Percentiles rank a stretch among this genome's conserved stretches.
Conservation (phyloP, 176 grass and related monocot species). For the maize (Zea mays) region DNA sequence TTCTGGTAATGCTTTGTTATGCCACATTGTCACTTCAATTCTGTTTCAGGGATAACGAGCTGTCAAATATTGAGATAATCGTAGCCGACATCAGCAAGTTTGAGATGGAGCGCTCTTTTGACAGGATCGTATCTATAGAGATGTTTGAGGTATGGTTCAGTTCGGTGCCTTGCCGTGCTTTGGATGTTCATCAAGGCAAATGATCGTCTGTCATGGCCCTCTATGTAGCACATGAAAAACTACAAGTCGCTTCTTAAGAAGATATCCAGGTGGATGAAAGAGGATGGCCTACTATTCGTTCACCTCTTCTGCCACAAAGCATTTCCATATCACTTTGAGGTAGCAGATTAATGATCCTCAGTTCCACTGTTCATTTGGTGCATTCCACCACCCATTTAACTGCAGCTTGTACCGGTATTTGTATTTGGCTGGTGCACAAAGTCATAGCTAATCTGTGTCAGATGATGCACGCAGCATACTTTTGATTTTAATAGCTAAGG, state of each 20-base stretch:
- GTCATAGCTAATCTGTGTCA: neutral
- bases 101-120: slow-evolving; percentile 89
- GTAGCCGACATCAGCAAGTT: slow-evolving; percentile 90
- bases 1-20: neutral
- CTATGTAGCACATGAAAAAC: slow-evolving; percentile 94
- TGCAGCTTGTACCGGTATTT: neutral
- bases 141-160: slow-evolving; percentile 82
- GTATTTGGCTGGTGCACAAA: neutral
- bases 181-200: slow-evolving; percentile 19
- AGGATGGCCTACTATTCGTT: slow-evolving; percentile 78
- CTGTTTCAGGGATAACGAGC: slow-evolving; percentile 57
- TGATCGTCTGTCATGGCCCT: neutral
- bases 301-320: slow-evolving; percentile 93
- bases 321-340: slow-evolving; percentile 98
- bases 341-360: slow-evolving; percentile 21
- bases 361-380: slow-evolving; percentile 12
- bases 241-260: slow-evolving; percentile 94
- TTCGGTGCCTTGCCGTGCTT: neutral
- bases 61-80: slow-evolving; percentile 88
- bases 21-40: slow-evolving; percentile 9
- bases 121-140: slow-evolving; percentile 89
- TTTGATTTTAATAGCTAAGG: neutral
- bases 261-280: slow-evolving; percentile 92
- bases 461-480: neutral
- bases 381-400: neutral